phyloP scores from a whole-genome alignment of 352 stramenopile genomes.

The Blastocystis hominis region DNA sequence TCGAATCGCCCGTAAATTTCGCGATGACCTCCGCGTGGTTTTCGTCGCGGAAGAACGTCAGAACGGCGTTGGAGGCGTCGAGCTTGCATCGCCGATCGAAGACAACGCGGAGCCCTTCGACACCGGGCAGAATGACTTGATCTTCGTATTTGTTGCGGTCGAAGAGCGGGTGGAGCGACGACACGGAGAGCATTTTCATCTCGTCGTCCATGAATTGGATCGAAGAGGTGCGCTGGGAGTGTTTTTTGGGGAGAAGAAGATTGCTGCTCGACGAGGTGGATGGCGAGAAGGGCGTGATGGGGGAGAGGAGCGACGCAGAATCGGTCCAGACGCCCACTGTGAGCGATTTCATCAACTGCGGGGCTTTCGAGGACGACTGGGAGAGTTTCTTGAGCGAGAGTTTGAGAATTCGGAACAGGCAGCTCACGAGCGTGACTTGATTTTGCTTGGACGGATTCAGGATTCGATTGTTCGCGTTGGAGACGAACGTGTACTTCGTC shows the following conservation, averaged over 20 bases:
- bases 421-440: not conserved
- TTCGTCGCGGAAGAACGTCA: conserved; percentile 55
- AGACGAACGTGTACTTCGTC: conserved; percentile 26
- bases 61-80: not conserved
- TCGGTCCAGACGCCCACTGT: not conserved
- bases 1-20: not conserved
- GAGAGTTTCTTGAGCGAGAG: not conserved
- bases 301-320: not conserved
- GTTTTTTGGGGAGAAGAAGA: not conserved
- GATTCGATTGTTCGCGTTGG: conserved; percentile 6
- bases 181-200: not conserved
- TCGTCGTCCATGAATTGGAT: conserved; percentile 19
- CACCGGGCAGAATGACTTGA: conserved; percentile 10
- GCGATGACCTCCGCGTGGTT: conserved; percentile 34
- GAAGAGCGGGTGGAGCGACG: conserved; percentile 46
- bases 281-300: too few relatives aligned
- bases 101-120: conserved; percentile 26
- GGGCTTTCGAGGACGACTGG: not conserved
- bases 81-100: conserved; percentile 39
- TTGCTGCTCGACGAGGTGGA: not conserved
- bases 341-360: not conserved
- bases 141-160: conserved; percentile 34
- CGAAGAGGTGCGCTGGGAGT: not conserved
- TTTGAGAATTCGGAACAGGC: conserved; percentile 35
- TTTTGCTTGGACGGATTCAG: conserved; percentile 33